Base-by-base conservation (phyloP, 2,329 filamentous ascomycete species). In the Alternaria angustiovoidea region DNA sequence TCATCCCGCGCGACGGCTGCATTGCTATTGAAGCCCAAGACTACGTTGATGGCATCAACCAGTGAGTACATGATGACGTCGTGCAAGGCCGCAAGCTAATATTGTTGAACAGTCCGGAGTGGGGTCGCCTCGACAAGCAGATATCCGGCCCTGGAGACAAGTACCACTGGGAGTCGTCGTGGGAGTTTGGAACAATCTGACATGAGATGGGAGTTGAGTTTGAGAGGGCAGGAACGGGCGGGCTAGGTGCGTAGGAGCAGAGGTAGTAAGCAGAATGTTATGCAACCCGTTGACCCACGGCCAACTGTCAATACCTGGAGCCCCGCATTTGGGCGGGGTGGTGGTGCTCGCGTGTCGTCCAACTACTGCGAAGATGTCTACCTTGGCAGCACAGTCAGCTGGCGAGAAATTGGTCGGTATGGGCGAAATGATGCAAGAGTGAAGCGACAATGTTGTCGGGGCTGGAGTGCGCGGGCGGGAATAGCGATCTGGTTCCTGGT, bases 21-120 rank as follows among this genome's bases (percentile, higher is more conserved):
- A 71, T 76, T 56, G 74, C 74, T 16, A 74, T 76, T 51, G 74
- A 76, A 55, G 68, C 74, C 6, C 72, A 75, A 63, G 74, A 76
- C 56, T 76, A 75, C 51, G 72, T 75, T 18, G 72, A 76, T 49
- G 74, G 73, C 18, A 75, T 76, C 64, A 76, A 75, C 61, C 73
- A 76, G 74, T 76, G 61, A 68, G 74, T 73, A 20, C 18, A 26
- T 34, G 24, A 24, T 47, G 44, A 43, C 41, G 55, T 49, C 49
- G 32, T 51, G 20, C 54, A 34, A 22, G 49, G 16, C 18, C 14
- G n/a, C 48, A 43, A 28, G 61, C 72, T 75, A 63, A 75, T 54
- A 5, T 11, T 54, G 51, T 62, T 54, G 58, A 62, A 59, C 62
- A 76, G 74, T 62, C 74, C 74, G 28, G 74, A 76, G 60, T 76